Evolutionary conservation across 2,329 filamentous ascomycete genomes (phyloP), one percentile per base, ranked within the genome.

Genomic region (Cladophialophora bantiana): DNA sequence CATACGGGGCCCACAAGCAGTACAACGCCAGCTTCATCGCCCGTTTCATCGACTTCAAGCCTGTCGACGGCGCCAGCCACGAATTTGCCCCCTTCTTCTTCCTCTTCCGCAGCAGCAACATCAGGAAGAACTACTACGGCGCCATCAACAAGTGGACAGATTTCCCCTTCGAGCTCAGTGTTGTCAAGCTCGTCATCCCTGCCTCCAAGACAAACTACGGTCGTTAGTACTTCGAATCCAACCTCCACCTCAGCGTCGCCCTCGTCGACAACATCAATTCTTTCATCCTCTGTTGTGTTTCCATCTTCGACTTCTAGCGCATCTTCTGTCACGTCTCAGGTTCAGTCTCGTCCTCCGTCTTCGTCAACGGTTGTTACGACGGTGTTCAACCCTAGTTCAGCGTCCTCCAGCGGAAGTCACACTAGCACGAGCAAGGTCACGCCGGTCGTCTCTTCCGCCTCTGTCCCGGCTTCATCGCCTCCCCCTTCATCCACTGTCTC

Each of bases 231-330:
- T 32, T 48, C 57, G 31, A 18, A 20, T 34, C 31, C 15, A 4
- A 31, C 12, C 10, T 35, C 57, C 9, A 50, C 57, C n/a, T 26
- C 42, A 18, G 40, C 31, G 15, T 53, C 18, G 31, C 26, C 31
- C n/a, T 55, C 52, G 52, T 55, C 52, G 9, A 34, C 52, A n/a
- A 35, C 31, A 12, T 3, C 13, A 10, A 35, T 35, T 10, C 57
- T 13, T 15, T 18, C 57, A 59, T 48, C 57, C 38, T 48, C 34
- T 40, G 5, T n/a, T 26, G 45, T 31, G 13, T 60, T 77, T 86
- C 84, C 12, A 90, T 90, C 80, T 80, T 81, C 7, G 85, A 83
- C 59, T 90, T 89, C 78, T 88, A 83, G 2, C 79, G 90, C 32
- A 88, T 88, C 6, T 79, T 83, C 10, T 80, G 12, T 26, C 45